phyloP scores from a whole-genome alignment of 768 basidiomycete genomes.

The Wakefieldia striispora region DNA sequence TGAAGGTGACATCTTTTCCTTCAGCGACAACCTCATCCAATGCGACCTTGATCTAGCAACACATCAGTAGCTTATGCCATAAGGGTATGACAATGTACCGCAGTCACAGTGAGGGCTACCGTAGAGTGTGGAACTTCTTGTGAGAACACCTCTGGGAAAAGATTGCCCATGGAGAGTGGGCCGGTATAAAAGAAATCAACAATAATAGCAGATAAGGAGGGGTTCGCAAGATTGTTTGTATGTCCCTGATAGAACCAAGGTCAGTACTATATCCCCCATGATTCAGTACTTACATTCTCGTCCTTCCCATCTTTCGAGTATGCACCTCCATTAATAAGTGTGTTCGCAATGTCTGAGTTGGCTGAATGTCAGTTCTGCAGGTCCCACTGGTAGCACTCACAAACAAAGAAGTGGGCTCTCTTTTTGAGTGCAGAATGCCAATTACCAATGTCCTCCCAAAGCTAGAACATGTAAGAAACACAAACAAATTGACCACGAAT shows the following conservation, averaged over 20 bases:
- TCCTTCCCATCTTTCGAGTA: slow-evolving; percentile 2
- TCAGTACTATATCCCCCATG: too few relatives aligned
- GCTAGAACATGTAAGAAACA: neutral
- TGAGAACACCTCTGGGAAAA: neutral
- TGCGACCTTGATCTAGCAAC: neutral
- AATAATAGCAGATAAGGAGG: neutral
- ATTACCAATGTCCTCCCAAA: slow-evolving; percentile 5
- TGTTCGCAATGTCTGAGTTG: neutral
- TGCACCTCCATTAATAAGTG: neutral
- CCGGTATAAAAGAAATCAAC: slow-evolving; percentile 5
- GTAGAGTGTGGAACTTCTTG: neutral
- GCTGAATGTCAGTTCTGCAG: neutral
- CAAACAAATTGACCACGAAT: too few relatives aligned
- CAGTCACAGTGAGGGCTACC: neutral
- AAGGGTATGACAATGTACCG: neutral
- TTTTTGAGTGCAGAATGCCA: slow-evolving; percentile 1
- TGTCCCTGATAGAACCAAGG: neutral
- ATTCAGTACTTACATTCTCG: neutral
- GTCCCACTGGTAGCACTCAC: slow-evolving; percentile 3
- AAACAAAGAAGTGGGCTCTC: neutral
- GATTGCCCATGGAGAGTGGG: neutral
- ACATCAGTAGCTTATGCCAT: neutral
- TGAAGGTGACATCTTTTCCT: slow-evolving; percentile 8
- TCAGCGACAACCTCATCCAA: neutral
- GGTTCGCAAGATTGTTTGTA: slow-evolving; percentile 1